Evolutionary conservation across 352 stramenopile genomes (phyloP).

Genomic region (Pythium diclinum): DNA sequence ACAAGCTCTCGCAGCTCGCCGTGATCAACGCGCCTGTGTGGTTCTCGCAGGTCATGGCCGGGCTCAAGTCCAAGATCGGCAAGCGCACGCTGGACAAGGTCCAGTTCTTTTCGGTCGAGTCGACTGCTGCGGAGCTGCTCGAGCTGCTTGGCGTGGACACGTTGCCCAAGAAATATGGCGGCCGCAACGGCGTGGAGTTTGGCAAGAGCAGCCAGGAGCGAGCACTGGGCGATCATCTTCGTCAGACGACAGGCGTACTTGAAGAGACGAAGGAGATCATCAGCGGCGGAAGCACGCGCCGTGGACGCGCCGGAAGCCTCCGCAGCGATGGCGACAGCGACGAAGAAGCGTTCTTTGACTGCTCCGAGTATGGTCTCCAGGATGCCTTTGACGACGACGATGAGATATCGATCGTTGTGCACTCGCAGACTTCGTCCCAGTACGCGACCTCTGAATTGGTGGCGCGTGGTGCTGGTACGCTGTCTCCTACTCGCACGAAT

Average conservation of each 20-base stretch:
- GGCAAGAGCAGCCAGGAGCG: slow-evolving; percentile 77
- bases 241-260: slow-evolving; percentile 62
- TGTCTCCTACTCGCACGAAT: slow-evolving; percentile 13
- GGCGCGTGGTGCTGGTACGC: slow-evolving; percentile 3
- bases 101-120: slow-evolving; percentile 46
- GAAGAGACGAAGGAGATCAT: slow-evolving; percentile 81
- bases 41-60: slow-evolving; percentile 80
- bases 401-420: slow-evolving; percentile 68
- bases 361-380: slow-evolving; percentile 74
- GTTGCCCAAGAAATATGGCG: slow-evolving; percentile 67
- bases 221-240: slow-evolving; percentile 56
- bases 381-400: slow-evolving; percentile 54
- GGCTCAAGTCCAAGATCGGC: slow-evolving; percentile 44
- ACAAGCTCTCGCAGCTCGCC: slow-evolving; percentile 52
- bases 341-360: slow-evolving; percentile 83
- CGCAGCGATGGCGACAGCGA: slow-evolving; percentile 46
- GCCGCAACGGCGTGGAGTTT: slow-evolving; percentile 70
- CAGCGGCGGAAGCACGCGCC: slow-evolving; percentile 12
- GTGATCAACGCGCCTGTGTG: slow-evolving; percentile 74
- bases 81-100: slow-evolving; percentile 73
- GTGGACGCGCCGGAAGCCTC: slow-evolving; percentile 22
- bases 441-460: slow-evolving; percentile 39
- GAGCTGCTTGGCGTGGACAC: slow-evolving; percentile 66
- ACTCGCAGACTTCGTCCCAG: slow-evolving; percentile 38
- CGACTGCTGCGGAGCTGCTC: slow-evolving; percentile 45